Evolutionary conservation across 495 filamentous ascomycete species (phyloP).

Genomic region (Stereocaulon alpinum): DNA sequence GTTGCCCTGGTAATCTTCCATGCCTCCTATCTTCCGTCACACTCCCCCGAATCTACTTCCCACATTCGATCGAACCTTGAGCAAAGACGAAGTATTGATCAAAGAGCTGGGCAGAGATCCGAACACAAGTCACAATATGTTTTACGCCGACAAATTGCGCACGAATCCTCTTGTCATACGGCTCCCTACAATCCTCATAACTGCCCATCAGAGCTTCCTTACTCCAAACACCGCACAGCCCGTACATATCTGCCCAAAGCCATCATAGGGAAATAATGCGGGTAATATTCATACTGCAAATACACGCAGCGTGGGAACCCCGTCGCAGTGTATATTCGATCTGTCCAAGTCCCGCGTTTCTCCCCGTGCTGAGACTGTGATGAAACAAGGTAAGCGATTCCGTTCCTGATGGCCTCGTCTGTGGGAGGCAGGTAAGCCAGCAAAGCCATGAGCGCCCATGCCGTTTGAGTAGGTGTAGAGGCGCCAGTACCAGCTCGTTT

Average conservation of each 20-base stretch:
- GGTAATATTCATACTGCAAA: constrained; percentile 28
- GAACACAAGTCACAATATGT: too few relatives aligned
- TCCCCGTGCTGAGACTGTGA: constrained; percentile 10
- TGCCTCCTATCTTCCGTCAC: too few relatives aligned
- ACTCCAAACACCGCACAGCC: neutral
- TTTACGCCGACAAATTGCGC: too few relatives aligned
- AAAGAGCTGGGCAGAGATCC: too few relatives aligned
- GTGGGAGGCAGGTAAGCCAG: constrained; percentile 18
- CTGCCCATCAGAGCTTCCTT: neutral
- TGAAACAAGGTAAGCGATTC: constrained; percentile 22
- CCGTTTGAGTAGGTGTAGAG: constrained; percentile 29
- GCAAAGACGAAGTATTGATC: too few relatives aligned
- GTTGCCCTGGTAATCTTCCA: too few relatives aligned
- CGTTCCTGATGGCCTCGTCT: constrained; percentile 18
- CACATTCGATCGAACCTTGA: too few relatives aligned
- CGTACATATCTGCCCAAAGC: constrained; percentile 28
- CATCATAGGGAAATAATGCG: constrained; percentile 35
- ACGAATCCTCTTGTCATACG: too few relatives aligned
- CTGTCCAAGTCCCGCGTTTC: constrained; percentile 24
- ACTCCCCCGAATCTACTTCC: too few relatives aligned
- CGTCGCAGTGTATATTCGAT: constrained; percentile 25
- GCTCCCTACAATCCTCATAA: too few relatives aligned
- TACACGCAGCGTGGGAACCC: constrained; percentile 32
- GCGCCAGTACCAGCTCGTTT: constrained; percentile 13
- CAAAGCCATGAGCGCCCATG: constrained; percentile 31